phyloP scores from a whole-genome alignment of 345 rosid genomes.

The Eucalyptus polybractea region DNA sequence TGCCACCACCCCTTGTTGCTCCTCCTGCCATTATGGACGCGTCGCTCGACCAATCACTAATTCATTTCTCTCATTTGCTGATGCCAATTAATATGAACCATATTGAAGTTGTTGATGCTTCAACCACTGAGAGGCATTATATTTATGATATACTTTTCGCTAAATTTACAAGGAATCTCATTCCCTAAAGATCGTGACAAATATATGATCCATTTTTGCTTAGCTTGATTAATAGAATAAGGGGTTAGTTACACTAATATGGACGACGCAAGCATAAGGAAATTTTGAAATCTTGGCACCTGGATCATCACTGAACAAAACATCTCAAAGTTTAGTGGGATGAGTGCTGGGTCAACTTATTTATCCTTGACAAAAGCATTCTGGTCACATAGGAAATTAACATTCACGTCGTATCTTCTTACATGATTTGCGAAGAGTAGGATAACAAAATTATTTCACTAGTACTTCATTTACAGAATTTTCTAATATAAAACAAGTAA shows the following conservation, averaged over 20 bases:
- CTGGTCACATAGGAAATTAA: neutral
- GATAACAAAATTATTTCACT: neutral
- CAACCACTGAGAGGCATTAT: neutral
- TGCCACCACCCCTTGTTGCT: neutral
- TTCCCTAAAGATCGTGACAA: neutral
- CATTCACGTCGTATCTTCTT: neutral
- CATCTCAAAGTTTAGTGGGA: neutral
- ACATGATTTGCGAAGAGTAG: neutral
- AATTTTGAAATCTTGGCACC: neutral
- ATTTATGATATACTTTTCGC: neutral
- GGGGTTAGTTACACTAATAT: neutral
- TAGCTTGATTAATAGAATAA: neutral
- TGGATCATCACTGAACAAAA: neutral
- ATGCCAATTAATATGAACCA: neutral
- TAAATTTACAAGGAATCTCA: neutral
- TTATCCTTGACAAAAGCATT: neutral
- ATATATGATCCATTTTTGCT: neutral
- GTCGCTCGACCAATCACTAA: neutral
- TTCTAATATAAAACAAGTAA: neutral
- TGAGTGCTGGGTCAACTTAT: neutral
- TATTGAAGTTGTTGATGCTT: neutral
- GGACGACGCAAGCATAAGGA: neutral
- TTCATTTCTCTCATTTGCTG: neutral
- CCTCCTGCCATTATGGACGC: neutral
- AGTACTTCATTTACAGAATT: neutral